Evolutionary conservation across 306 rosid genomes (phyloP), one percentile per base, ranked within the genome.

Genomic region (Inga leiocalycina): DNA sequence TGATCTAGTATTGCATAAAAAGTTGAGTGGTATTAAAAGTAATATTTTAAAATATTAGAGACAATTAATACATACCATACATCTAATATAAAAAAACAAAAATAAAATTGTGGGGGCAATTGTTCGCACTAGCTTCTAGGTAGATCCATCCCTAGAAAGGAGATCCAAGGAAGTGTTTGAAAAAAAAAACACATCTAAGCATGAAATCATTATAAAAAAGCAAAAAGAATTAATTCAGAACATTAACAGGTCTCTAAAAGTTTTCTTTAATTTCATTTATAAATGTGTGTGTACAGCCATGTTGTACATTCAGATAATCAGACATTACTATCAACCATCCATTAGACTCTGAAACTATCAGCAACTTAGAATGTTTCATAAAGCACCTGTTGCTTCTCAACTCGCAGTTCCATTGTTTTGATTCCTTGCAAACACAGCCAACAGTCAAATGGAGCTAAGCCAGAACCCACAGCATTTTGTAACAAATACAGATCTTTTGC

Each of bases 401-500:
- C 83, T 74, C 98, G 91, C 44, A 95, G 91, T 83, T 94, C 91
- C 96, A 96, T 89, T 35, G 98, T 96, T 91, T 96, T 96, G 74
- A 96, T 86, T 83, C 98, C 98, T 83, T 96, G 85, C 82, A 93
- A 81, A 84, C 98, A 93, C 27, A 92, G 87, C 96, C 96, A 95
- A 79, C 97, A 96, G 84, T 93, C 97, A 86, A 91, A 90, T 66
- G 98, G 99, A 84, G 99, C 97, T 82, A 96, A 88, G 75, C 96
- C 99, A 61, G 97, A 88, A 80, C 99, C 99, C 85, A 83, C 97
- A 9, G 99, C 97, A 83, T 91, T 96, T 86, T 92, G 99, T 82
- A 96, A 83, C 81, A 92, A 93, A 89, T 91, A 93, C 87, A 96
- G 81, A 19, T 93, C 97, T 81, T 93, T 89, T 44, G 92, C 96